Evolutionary conservation across 192 early-diverging fungal species (phyloP).

Genomic region (Coemansia sp.): DNA sequence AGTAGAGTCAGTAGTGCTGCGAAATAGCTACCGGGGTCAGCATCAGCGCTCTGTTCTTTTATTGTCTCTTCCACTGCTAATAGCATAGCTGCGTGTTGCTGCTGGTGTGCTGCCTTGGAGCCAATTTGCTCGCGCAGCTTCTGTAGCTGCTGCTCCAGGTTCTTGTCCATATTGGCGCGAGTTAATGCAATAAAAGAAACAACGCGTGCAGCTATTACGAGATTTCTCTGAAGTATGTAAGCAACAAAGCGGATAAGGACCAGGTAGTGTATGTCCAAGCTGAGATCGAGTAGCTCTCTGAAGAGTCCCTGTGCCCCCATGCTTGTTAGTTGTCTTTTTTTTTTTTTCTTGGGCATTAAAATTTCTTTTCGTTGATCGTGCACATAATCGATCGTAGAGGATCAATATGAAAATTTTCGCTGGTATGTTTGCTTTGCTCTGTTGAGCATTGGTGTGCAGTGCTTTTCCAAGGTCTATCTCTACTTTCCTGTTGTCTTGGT

Average conservation of each 20-base stretch:
- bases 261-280: background rate
- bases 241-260: background rate
- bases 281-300: background rate
- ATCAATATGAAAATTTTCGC: conserved; percentile 18
- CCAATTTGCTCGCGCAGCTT: conserved; percentile 60
- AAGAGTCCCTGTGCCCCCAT: background rate
- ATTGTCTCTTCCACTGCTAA: conserved; percentile 79
- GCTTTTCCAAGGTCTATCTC: background rate
- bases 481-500: background rate
- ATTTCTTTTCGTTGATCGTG: too few species aligned
- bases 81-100: conserved; percentile 70
- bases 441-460: background rate
- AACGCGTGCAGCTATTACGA: background rate
- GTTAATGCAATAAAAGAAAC: background rate
- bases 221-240: background rate
- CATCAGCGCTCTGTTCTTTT: conserved; percentile 66
- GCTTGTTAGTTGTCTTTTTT: too few species aligned
- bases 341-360: too few species aligned
- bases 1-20: conserved; percentile 76
- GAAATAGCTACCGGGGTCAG: conserved; percentile 85
- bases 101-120: conserved; percentile 83
- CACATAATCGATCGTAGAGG: background rate
- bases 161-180: conserved; percentile 27
- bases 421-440: background rate
- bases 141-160: conserved; percentile 43